Conservation (phyloP, 2,329 filamentous ascomycete genomes). For the Cladophialophora immunda region DNA sequence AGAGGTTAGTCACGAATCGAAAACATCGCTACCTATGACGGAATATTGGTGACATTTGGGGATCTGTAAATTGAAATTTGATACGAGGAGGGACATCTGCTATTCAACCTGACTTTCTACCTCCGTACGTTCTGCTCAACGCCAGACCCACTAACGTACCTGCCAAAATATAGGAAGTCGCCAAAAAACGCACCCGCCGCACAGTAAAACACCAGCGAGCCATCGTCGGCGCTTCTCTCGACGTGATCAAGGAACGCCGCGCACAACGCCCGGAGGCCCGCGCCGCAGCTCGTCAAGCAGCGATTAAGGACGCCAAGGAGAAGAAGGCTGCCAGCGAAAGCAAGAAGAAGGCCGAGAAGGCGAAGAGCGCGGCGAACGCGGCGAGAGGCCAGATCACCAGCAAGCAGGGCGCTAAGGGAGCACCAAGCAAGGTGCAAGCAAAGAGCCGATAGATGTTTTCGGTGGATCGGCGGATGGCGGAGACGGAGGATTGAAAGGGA, state of each 20-base stretch:
- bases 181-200: conserved; percentile 99
- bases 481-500: not conserved
- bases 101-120: not conserved
- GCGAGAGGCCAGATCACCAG: conserved; percentile 87
- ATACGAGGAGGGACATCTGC: conserved; percentile 11
- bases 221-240: conserved; percentile 98
- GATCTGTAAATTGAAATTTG: not conserved
- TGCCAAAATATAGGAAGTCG: conserved; percentile 77
- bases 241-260: conserved; percentile 99
- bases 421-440: conserved; percentile 82
- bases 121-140: too few relatives aligned
- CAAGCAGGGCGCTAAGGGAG: conserved; percentile 98
- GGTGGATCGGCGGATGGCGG: not conserved
- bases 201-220: conserved; percentile 98
- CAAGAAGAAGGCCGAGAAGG: conserved; percentile 99
- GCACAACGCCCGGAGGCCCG: conserved; percentile 94
- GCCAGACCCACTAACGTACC: not conserved
- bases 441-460: conserved; percentile 29
- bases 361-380: conserved; percentile 80
- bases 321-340: conserved; percentile 90
- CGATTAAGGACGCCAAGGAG: conserved; percentile 98
- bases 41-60: not conserved
- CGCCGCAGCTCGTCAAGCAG: conserved; percentile 83
- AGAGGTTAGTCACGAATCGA: conserved; percentile 76
- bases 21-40: not conserved